Percentiles rank a stretch among this genome's conserved stretches.
Conservation (phyloP, 1,284 basidiomycete species). For the Apiotrichum sp. region DNA sequence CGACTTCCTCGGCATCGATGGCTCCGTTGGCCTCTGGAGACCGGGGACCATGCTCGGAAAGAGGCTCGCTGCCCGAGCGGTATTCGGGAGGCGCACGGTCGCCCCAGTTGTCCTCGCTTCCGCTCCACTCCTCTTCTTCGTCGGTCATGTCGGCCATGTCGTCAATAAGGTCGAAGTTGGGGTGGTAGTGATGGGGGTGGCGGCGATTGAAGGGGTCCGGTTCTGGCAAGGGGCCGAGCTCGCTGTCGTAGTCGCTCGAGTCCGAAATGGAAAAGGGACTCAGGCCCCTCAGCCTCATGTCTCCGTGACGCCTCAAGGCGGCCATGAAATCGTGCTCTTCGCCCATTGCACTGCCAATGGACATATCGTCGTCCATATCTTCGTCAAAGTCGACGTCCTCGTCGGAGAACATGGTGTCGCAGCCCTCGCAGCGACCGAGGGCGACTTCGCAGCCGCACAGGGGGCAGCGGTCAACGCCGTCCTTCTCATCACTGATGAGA, state of each 20-base stretch:
- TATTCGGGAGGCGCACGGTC: neutral
- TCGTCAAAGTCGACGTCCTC: slow-evolving; percentile 1
- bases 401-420: slow-evolving; percentile 29
- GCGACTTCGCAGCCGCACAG: slow-evolving; percentile 34
- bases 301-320: too few species aligned
- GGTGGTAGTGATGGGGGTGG: neutral
- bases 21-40: too few species aligned
- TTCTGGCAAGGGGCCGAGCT: too few species aligned
- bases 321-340: too few species aligned
- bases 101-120: slow-evolving; percentile 2
- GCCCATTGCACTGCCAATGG: too few species aligned
- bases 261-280: neutral
- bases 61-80: too few species aligned
- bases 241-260: neutral
- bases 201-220: too few species aligned
- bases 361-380: too few species aligned
- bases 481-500: slow-evolving; percentile 25
- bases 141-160: slow-evolving; percentile 6
- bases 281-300: too few species aligned
- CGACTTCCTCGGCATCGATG: too few species aligned
- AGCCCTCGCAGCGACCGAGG: slow-evolving; percentile 27
- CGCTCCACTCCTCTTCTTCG: neutral
- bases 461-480: slow-evolving; percentile 32
- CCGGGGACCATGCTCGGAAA: too few species aligned
- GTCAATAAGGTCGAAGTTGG: slow-evolving; percentile 1